Evolutionary conservation across 176 grass and related monocot genomes (phyloP).

Genomic region (Carex pumila): DNA sequence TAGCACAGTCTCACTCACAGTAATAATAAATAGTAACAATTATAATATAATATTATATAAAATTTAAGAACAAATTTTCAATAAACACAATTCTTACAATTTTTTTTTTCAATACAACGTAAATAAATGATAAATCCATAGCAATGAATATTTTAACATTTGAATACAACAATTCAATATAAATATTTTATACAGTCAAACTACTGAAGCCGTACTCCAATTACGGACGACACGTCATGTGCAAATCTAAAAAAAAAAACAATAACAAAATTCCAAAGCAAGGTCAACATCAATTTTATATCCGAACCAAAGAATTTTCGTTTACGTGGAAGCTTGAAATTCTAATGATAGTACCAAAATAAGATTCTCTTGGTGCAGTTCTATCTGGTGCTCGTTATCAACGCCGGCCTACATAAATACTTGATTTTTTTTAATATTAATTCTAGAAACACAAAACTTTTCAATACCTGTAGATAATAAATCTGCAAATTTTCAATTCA

Average conservation of each 20-base stretch:
- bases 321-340: neutral
- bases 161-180: too few species aligned
- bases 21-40: too few species aligned
- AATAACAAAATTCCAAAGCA: neutral
- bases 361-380: neutral
- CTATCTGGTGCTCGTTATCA: conserved; percentile 1
- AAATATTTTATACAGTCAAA: too few species aligned
- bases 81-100: too few species aligned
- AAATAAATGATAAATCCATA: too few species aligned
- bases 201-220: neutral
- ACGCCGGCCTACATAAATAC: neutral
- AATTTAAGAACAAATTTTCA: too few species aligned
- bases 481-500: neutral
- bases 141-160: too few species aligned
- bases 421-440: neutral
- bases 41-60: too few species aligned
- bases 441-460: too few species aligned
- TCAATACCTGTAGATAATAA: too few species aligned
- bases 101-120: too few species aligned
- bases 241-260: neutral
- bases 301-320: neutral
- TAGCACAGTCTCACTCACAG: too few species aligned
- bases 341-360: neutral
- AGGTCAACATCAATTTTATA: neutral
- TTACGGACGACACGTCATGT: neutral